Evolutionary conservation across 495 filamentous ascomycete genomes (phyloP).

Genomic region (Cryomyces minteri): DNA sequence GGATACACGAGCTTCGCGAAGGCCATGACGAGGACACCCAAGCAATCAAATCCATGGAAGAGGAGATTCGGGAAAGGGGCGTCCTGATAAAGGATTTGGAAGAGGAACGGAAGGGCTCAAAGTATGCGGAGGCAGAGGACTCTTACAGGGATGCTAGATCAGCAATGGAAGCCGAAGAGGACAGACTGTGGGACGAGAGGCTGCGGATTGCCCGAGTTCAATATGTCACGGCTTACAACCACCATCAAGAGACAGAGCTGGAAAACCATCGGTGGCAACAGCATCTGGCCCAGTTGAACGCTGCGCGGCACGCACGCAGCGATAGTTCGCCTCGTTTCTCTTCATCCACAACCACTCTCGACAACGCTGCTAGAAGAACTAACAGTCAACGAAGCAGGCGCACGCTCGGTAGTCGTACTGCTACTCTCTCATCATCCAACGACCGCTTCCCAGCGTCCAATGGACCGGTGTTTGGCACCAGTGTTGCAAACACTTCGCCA

Average conservation of each 20-base stretch:
- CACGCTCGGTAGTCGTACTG: slow-evolving; percentile 4
- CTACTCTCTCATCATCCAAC: slow-evolving; percentile 5
- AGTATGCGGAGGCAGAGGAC: slow-evolving; percentile 27
- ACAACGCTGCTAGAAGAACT: not conserved
- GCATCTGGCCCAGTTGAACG: not conserved
- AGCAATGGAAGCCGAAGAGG: slow-evolving; percentile 36
- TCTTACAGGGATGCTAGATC: slow-evolving; percentile 28
- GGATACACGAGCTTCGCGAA: slow-evolving; percentile 30
- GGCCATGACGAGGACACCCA: slow-evolving; percentile 33
- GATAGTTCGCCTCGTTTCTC: not conserved
- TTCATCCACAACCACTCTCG: not conserved
- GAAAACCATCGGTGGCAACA: not conserved
- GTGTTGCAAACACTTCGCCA: slow-evolving; percentile 12
- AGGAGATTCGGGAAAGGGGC: slow-evolving; percentile 41
- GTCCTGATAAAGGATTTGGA: slow-evolving; percentile 44
- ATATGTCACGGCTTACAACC: slow-evolving; percentile 13
- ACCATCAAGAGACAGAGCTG: not conserved
- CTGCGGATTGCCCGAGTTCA: slow-evolving; percentile 29
- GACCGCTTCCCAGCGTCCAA: slow-evolving; percentile 7
- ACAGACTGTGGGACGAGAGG: slow-evolving; percentile 35
- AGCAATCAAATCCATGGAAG: slow-evolving; percentile 37
- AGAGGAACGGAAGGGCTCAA: slow-evolving; percentile 28
- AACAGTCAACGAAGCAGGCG: not conserved
- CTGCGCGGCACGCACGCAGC: not conserved
- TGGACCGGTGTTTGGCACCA: slow-evolving; percentile 8